These are phyloP conservation scores for Vitis rotundifolia DNA, from an alignment of 164 flowering plant genomes.

Conservation along the genomic window DNA sequence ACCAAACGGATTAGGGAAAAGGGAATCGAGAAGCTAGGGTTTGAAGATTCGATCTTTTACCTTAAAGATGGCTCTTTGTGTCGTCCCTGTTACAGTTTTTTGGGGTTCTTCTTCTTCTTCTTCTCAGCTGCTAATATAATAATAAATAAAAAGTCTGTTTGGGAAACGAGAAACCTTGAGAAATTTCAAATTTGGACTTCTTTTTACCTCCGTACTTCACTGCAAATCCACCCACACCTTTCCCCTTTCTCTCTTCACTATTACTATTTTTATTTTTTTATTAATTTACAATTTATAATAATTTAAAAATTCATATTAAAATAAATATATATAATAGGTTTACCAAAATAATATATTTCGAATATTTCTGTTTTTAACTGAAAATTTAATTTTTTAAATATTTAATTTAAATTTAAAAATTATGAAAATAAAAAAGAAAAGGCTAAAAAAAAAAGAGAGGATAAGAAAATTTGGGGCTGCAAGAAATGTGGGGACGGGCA, in stretches of 20 bases:
- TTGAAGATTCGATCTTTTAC: slow-evolving; percentile 6
- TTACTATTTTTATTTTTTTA: not conserved
- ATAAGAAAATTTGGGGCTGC: no score
- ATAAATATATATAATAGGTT: no score
- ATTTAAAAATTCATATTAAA: no score
- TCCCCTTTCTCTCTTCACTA: not conserved
- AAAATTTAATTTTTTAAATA: not conserved
- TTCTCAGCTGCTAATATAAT: not conserved
- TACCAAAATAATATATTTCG: no score
- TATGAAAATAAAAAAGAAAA: no score
- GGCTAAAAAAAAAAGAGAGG: no score
- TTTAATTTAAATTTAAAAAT: no score
- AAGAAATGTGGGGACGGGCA: slow-evolving; percentile 3
- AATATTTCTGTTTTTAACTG: no score
- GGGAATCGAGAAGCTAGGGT: slow-evolving; percentile 7
- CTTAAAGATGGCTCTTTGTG: not conserved
- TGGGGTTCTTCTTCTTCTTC: not conserved
- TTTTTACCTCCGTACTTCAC: slow-evolving; percentile 1
- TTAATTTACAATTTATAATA: no score
- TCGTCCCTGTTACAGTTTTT: not conserved
- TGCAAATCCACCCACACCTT: not conserved
- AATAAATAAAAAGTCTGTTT: not conserved
- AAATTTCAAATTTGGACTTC: not conserved
- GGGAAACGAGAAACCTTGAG: not conserved
- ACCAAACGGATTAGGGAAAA: not conserved